phyloP scores from a whole-genome alignment of 306 rosid species.

The Nissolia schottii region DNA sequence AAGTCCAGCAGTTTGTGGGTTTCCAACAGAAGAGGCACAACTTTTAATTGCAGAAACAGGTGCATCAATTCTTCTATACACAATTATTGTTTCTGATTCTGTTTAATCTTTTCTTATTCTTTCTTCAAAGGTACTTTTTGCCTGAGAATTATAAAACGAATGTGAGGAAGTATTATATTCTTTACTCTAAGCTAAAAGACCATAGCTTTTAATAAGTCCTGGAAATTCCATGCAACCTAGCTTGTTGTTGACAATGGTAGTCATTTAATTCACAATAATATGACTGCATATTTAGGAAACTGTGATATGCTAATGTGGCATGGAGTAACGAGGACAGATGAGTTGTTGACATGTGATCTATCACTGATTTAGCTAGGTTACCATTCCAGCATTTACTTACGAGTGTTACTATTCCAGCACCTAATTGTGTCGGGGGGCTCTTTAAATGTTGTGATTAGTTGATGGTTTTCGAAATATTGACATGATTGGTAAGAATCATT shows the following conservation, averaged over 20 bases:
- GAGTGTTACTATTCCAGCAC: not conserved
- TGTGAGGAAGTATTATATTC: not conserved
- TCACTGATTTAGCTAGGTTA: not conserved
- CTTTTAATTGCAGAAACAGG: slow-evolving; percentile 83
- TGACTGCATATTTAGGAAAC: not conserved
- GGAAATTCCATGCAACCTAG: not conserved
- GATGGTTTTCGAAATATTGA: not conserved
- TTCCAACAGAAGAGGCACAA: slow-evolving; percentile 88
- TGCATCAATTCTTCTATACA: slow-evolving; percentile 7
- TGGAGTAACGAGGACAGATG: not conserved
- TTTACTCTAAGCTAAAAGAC: not conserved
- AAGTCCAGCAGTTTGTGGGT: slow-evolving; percentile 97
- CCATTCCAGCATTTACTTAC: not conserved
- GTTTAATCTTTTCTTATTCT: not conserved
- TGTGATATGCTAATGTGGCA: not conserved
- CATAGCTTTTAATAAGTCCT: not conserved
- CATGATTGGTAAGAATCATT: not conserved
- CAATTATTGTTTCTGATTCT: not conserved
- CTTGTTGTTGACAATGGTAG: not conserved
- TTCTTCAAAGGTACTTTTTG: not conserved
- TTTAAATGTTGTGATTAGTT: not conserved
- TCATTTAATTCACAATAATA: not conserved
- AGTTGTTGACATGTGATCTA: not conserved
- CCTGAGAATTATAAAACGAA: not conserved
- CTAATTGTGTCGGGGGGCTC: not conserved